These are phyloP conservation scores for Gautieria morchelliformis DNA, from an alignment of 768 basidiomycete species.

Conservation along the genomic window DNA sequence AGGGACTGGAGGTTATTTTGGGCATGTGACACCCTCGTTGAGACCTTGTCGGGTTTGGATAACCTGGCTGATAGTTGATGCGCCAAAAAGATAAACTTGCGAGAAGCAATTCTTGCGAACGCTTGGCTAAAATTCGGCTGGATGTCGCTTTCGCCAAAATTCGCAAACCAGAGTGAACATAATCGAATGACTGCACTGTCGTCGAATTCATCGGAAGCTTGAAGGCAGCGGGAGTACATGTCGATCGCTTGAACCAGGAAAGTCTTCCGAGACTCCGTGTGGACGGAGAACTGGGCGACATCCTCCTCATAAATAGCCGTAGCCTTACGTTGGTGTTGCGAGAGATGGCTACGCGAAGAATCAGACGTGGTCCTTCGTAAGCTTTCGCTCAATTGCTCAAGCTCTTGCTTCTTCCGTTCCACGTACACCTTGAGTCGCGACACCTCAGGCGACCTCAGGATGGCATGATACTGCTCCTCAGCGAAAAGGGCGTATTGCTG, in stretches of 20 bases:
- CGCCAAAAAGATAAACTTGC: constrained; percentile 84
- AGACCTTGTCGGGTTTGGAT: constrained; percentile 29
- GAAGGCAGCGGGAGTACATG: constrained; percentile 78
- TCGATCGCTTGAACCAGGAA: constrained; percentile 71
- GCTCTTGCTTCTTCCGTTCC: constrained; percentile 62
- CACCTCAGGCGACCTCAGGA: constrained; percentile 59
- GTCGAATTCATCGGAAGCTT: constrained; percentile 62
- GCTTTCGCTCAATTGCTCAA: constrained; percentile 40
- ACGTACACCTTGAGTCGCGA: constrained; percentile 61
- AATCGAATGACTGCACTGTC: constrained; percentile 72
- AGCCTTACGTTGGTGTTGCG: constrained; percentile 33
- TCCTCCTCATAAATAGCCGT: constrained; percentile 40
- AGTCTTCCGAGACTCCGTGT: constrained; percentile 35
- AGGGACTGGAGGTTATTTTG: constrained; percentile 56
- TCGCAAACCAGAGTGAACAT: constrained; percentile 86
- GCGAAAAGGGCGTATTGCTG: constrained; percentile 84
- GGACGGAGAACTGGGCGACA: constrained; percentile 30
- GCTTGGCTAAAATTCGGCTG: constrained; percentile 35
- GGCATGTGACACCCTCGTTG: constrained; percentile 17
- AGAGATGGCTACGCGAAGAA: constrained; percentile 20
- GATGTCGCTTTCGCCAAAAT: constrained; percentile 53
- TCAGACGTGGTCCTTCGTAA: constrained; percentile 15
- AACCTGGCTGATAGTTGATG: constrained; percentile 93
- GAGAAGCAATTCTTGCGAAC: constrained; percentile 59
- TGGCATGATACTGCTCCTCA: constrained; percentile 73